Evolutionary conservation across 2,329 filamentous ascomycete species (phyloP).

Genomic region (Trichophyton mentagrophytes): DNA sequence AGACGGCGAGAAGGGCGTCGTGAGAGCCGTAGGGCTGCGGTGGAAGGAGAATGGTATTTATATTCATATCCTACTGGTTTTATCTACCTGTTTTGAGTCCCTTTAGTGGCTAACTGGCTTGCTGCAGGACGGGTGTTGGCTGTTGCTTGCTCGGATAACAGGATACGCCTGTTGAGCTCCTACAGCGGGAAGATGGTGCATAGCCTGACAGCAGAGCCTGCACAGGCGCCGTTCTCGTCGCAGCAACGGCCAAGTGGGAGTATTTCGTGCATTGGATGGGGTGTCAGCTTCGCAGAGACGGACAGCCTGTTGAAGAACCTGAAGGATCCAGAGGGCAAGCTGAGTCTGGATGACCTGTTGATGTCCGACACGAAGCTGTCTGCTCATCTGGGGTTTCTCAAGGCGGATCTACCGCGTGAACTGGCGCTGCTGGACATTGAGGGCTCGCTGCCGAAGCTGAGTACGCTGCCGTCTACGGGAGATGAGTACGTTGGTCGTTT

Average conservation of each 20-base stretch:
- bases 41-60: constrained; percentile 56
- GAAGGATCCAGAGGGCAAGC: constrained; percentile 13
- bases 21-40: constrained; percentile 26
- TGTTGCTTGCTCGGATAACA: constrained; percentile 70
- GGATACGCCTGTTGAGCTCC: constrained; percentile 60
- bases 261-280: constrained; percentile 42
- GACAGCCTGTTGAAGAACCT: constrained; percentile 32
- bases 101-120: background rate
- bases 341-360: constrained; percentile 33
- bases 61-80: background rate
- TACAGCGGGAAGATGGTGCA: constrained; percentile 74
- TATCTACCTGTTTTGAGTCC: background rate
- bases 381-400: constrained; percentile 21
- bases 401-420: constrained; percentile 55
- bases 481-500: constrained; percentile 36
- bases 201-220: constrained; percentile 37
- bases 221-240: constrained; percentile 36
- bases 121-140: constrained; percentile 52
- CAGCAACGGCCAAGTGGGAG: constrained; percentile 23
- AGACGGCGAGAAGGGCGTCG: constrained; percentile 21
- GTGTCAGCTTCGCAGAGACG: constrained; percentile 42
- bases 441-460: constrained; percentile 61
- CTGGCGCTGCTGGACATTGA: constrained; percentile 66
- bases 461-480: constrained; percentile 52
- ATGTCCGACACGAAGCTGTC: constrained; percentile 26